These are phyloP conservation scores for Chaetothyriales sp. DNA, from an alignment of 2,329 filamentous ascomycete species.

Conservation along the genomic window DNA sequence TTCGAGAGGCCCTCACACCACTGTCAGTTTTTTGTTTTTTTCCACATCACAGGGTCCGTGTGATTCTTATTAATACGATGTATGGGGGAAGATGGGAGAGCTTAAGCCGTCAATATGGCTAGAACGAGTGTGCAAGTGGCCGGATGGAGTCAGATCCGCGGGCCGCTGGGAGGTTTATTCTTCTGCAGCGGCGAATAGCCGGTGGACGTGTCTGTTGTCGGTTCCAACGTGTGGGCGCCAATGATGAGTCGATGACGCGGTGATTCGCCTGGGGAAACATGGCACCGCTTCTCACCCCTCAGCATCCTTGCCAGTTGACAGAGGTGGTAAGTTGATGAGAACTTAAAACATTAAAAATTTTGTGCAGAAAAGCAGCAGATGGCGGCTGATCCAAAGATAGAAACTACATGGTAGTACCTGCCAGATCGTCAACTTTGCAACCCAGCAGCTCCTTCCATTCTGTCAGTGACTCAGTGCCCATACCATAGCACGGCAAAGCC, in stretches of 20 bases:
- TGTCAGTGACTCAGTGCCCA: background rate
- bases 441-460: background rate
- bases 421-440: background rate
- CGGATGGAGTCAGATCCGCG: background rate
- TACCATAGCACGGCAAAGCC: too few species aligned
- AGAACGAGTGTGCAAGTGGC: background rate
- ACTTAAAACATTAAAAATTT: background rate
- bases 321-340: background rate
- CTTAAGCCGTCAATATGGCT: background rate
- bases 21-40: background rate
- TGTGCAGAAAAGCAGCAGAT: background rate
- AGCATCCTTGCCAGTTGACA: background rate
- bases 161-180: background rate
- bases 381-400: background rate
- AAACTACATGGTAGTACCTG: background rate
- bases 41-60: background rate
- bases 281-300: background rate
- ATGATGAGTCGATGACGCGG: background rate
- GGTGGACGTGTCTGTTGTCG: background rate
- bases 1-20: background rate
- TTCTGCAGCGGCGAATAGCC: background rate
- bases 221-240: background rate
- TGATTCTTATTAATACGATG: background rate
- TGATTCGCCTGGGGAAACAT: background rate
- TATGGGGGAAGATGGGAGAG: background rate